Percentiles rank a stretch among this genome's conserved stretches.
These are phyloP conservation scores for Candida hungchunana DNA, from an alignment of 805 yeast species.

Conservation along the genomic window DNA sequence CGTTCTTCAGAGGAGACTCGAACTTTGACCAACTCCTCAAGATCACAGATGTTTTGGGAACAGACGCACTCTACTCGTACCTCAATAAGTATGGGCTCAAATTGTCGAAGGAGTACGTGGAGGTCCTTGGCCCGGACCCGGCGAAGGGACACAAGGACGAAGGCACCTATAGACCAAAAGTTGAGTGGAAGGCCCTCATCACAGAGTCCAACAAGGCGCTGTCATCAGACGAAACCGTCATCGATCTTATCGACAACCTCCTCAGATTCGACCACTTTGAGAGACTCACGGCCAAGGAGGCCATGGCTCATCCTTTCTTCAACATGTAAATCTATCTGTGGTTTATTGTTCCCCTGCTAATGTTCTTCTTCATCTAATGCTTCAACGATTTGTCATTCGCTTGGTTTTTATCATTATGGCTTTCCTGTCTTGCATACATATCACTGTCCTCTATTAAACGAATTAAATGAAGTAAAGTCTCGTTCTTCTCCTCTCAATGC, in stretches of 20 bases:
- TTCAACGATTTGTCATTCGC: no score
- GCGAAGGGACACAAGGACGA: slow-evolving; percentile 37
- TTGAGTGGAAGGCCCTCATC: slow-evolving; percentile 80
- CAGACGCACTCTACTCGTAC: slow-evolving; percentile 70
- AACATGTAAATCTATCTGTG: no score
- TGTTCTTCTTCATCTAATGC: no score
- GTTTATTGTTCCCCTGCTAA: no score
- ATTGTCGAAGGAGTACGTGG: slow-evolving; percentile 72
- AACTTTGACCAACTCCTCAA: slow-evolving; percentile 90
- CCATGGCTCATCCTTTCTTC: slow-evolving; percentile 62
- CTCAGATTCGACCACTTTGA: slow-evolving; percentile 85
- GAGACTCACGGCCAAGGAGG: slow-evolving; percentile 84
- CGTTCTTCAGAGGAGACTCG: slow-evolving; percentile 87
- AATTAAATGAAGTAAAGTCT: slow-evolving; percentile 19
- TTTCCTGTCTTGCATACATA: no score
- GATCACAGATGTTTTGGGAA: slow-evolving; percentile 83
- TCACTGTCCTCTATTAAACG: no score
- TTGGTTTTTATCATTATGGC: no score
- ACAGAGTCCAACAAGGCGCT: slow-evolving; percentile 65
- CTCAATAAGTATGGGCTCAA: slow-evolving; percentile 65
- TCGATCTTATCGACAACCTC: slow-evolving; percentile 72
- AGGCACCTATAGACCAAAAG: slow-evolving; percentile 6
- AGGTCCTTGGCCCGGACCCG: slow-evolving; percentile 64
- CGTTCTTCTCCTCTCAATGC: slow-evolving; percentile 27
- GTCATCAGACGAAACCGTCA: slow-evolving; percentile 64